Base-by-base conservation (phyloP, 2,329 filamentous ascomycete species). In the Aspergillus luchuensis region DNA sequence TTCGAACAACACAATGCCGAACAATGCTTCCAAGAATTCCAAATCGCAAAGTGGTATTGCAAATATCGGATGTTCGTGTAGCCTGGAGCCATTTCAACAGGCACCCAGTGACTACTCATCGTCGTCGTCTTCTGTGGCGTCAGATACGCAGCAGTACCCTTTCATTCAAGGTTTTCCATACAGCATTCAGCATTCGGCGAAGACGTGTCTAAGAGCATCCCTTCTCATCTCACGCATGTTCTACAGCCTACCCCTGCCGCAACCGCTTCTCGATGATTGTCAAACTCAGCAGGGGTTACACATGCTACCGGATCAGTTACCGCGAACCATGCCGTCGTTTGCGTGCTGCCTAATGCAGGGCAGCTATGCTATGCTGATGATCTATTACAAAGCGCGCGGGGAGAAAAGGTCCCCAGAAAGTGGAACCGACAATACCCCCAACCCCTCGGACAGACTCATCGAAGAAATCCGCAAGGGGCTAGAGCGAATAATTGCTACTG, bases 341-440 rank as follows among this genome's bases (percentile, higher is more conserved):
- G 78, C 79, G 21, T 80, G 78, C 67, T 81, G 79, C 61, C 71
- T 79, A 7, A 80, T 80, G 78, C 79, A 81, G 62, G 75, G 76
- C 43, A 80, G 78, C 61, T 81, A 81, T 60, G 78, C 78, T 5
- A 73, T 80, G 71, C 67, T 81, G 15, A 81, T 80, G 78, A 70
- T 80, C 7, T 79, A 74, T 57, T 78, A 78, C 64, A 79, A 78
- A 59, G 73, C 74, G 8, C 72, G 74, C 11, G 72, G 77, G n/a
- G 69, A 72, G 50, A 76, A 75, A 41, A 70, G 70, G 6, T 68
- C 69, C 1, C 67, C 67, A 1, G 71, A 71, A 10, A 63, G 64
- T 10, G 64, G 65, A 8, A 66, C 59, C 58, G 69, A 71, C 3
- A 50, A 59, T 8, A 57, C 63, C 4, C 63, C 62, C 6, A 69